Percentiles rank a stretch among this genome's conserved stretches.
Evolutionary conservation across 1,284 basidiomycete species (phyloP).

Genomic region (Marasmius fiardii): DNA sequence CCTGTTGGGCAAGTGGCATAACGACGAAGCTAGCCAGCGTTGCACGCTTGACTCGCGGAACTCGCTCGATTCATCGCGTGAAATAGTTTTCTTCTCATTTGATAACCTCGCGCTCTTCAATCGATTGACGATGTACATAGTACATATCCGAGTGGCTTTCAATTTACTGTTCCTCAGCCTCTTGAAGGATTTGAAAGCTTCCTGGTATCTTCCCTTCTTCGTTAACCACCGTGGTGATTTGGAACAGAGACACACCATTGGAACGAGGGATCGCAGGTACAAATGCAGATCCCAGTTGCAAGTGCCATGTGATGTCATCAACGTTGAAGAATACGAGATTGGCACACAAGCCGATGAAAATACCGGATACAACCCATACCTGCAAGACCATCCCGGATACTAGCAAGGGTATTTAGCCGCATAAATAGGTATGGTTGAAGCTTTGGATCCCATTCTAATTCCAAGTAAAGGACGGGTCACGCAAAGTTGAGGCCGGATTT

Average conservation of each 20-base stretch:
- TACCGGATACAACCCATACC: constrained; percentile 61
- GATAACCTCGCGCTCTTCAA: constrained; percentile 50
- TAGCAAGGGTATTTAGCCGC: constrained; percentile 57
- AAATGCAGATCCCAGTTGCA: constrained; percentile 54
- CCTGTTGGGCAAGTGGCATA: constrained; percentile 47
- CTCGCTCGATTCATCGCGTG: constrained; percentile 54
- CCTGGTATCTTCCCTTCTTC: constrained; percentile 52
- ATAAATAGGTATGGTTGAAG: constrained; percentile 56
- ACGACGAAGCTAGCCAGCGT: constrained; percentile 64
- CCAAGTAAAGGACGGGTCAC: constrained; percentile 57
- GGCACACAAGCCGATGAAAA: constrained; percentile 50
- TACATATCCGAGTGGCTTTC: constrained; percentile 60
- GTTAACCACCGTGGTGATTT: constrained; percentile 51
- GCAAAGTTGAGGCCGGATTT: constrained; percentile 51
- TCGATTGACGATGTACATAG: constrained; percentile 58
- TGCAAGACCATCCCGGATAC: constrained; percentile 68
- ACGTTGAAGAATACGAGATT: constrained; percentile 45
- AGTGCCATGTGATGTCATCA: constrained; percentile 51
- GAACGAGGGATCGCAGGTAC: constrained; percentile 45
- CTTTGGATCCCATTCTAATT: constrained; percentile 68
- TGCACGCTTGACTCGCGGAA: constrained; percentile 67
- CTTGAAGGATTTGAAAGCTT: constrained; percentile 56
- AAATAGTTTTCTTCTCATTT: constrained; percentile 41
- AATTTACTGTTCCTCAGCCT: constrained; percentile 60
- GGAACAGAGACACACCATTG: constrained; percentile 52